Evolutionary conservation across 768 basidiomycete genomes (phyloP), one percentile per base, ranked within the genome.

Genomic region (Termitomyces sp.): DNA sequence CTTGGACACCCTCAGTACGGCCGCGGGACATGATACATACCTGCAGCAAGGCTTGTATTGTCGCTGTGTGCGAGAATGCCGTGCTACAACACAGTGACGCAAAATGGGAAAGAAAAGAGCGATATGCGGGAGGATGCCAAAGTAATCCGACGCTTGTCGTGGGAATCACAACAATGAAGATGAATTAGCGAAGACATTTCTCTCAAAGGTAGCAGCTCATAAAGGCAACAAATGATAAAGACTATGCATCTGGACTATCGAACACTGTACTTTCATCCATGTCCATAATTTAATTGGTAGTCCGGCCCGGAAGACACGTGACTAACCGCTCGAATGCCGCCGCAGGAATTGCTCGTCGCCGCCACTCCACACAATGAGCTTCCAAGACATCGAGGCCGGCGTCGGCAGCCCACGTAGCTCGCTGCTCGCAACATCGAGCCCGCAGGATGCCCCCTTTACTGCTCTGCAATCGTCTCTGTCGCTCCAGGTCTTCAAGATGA

Each of bases 401-500:
- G 68, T 73, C 18, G 67, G 64, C 43, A 75, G 72, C 58, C 70
- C 74, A 0, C 61, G 66, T 10, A 73, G 72, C 54, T 67, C 75
- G 5, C 62, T 72, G 6, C 68, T 70, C 3, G 61, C 69, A 4
- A 57, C 68, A 9, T 71, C 78, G 8, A 77, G 73, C 62, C 78
- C 81, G 26, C 79, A 90, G 67, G 92, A 94, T 71, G 79, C 83
- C 7, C 79, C 87, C 3, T 98, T 96, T 70, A 74, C 80, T 10
- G 78, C 76, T 33, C 75, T 95, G 16, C 93, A 94, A 67, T 85
- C 83, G 3, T 91, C 91, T 14, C 72, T 94, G 59, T 89, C 89
- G 1, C 79, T 98, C 6, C 95, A 98, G 70, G 92, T 96, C 57
- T 98, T 98, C 87, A 98, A 98, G 83, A 94, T 98, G 77, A 95